A percentile compares a stretch with the other conserved stretches of the same genome.
phyloP scores from a whole-genome alignment of 768 basidiomycete genomes.

The Sarcodon sp. region DNA sequence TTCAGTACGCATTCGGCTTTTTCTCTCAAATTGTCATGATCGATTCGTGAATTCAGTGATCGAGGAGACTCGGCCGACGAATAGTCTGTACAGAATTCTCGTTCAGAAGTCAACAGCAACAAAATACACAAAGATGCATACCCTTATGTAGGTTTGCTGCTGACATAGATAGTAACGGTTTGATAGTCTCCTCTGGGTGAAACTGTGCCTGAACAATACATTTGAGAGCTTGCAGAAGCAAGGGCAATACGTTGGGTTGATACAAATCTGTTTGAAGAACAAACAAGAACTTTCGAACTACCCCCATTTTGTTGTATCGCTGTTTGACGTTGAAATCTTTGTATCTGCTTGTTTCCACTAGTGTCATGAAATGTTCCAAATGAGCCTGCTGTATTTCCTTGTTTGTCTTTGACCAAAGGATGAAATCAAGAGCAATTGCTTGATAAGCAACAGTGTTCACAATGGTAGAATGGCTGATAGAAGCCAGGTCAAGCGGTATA shows the following conservation, averaged over 20 bases:
- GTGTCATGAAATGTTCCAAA: slow-evolving; percentile 69
- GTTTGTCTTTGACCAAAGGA: slow-evolving; percentile 70
- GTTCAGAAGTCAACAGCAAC: background rate
- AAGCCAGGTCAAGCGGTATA: background rate
- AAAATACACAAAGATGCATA: slow-evolving; percentile 16
- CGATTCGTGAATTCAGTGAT: slow-evolving; percentile 44
- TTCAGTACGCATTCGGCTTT: slow-evolving; percentile 61
- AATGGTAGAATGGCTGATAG: slow-evolving; percentile 61
- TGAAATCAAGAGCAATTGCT: slow-evolving; percentile 78
- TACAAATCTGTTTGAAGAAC: slow-evolving; percentile 77
- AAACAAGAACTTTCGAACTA: slow-evolving; percentile 71
- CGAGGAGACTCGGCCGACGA: slow-evolving; percentile 28
- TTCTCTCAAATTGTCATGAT: slow-evolving; percentile 32
- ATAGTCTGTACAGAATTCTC: background rate
- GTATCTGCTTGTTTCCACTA: slow-evolving; percentile 62
- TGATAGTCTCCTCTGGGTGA: slow-evolving; percentile 62
- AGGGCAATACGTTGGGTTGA: slow-evolving; percentile 30
- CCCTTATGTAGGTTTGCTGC: slow-evolving; percentile 69
- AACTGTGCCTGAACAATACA: slow-evolving; percentile 54
- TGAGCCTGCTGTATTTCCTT: slow-evolving; percentile 68
- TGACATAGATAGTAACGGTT: slow-evolving; percentile 77
- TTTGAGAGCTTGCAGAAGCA: slow-evolving; percentile 47
- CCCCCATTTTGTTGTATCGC: slow-evolving; percentile 54
- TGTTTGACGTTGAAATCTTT: slow-evolving; percentile 68
- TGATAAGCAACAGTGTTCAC: slow-evolving; percentile 74